These are phyloP conservation scores for Avena sativa DNA, from an alignment of 176 grass and related monocot species.

Conservation along the genomic window DNA sequence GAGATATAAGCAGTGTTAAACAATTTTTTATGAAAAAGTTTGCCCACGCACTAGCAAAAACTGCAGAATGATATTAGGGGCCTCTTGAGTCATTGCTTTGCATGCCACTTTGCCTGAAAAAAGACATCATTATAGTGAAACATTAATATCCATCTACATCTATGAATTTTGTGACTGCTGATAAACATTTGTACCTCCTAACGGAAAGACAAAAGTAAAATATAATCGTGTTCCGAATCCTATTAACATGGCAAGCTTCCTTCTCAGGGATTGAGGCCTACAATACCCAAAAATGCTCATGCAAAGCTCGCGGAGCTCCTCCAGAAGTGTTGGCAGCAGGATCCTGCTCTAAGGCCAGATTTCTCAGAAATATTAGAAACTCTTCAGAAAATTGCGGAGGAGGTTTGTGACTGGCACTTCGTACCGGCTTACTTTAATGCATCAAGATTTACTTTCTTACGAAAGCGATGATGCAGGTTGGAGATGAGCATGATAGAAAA, in stretches of 20 bases:
- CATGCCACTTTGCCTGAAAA: conserved; percentile 4
- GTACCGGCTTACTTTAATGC: background rate
- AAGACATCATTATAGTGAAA: conserved; percentile 3
- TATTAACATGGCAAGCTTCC: conserved; percentile 25
- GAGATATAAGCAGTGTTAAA: conserved; percentile 12
- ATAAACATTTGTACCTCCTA: background rate
- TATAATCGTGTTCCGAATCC: background rate
- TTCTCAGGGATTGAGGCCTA: conserved; percentile 84
- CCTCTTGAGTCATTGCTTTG: background rate
- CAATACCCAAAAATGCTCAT: conserved; percentile 80
- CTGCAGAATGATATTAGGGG: background rate
- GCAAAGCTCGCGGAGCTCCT: conserved; percentile 79
- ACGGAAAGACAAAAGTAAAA: conserved; percentile 2
- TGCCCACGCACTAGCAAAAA: background rate
- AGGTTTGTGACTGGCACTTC: conserved; percentile 54
- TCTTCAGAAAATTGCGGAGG: conserved; percentile 65
- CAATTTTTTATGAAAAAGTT: background rate
- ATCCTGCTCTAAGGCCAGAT: conserved; percentile 64
- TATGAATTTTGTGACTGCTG: background rate
- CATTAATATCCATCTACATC: background rate
- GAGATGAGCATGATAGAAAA: conserved; percentile 61
- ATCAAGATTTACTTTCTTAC: conserved; percentile 12
- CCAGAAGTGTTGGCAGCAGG: conserved; percentile 86
- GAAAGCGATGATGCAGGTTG: conserved; percentile 53
- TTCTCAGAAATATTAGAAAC: conserved; percentile 76